Evolutionary conservation across 2,329 filamentous ascomycete genomes (phyloP).

Genomic region (Xylariaceae sp.): DNA sequence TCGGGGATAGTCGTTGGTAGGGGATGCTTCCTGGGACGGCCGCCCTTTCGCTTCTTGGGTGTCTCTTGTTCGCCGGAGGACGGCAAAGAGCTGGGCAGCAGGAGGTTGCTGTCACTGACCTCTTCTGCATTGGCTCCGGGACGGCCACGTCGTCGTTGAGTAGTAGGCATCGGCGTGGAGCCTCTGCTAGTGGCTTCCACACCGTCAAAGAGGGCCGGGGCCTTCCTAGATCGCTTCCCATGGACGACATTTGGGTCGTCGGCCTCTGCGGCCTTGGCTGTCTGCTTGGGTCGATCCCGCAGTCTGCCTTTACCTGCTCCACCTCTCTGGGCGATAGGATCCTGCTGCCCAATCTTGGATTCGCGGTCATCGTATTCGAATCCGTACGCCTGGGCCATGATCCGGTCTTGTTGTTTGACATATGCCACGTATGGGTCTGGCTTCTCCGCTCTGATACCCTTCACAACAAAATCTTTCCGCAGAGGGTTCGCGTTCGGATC

Average conservation of each 20-base stretch:
- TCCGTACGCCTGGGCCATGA: constrained; percentile 52
- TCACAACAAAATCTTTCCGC: constrained; percentile 46
- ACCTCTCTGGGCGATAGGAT: constrained; percentile 48
- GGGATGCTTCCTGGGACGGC: constrained; percentile 23
- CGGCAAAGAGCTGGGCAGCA: constrained; percentile 4
- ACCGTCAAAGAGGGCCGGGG: constrained; percentile 43
- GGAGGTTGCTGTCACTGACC: constrained; percentile 10
- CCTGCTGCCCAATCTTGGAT: constrained; percentile 51
- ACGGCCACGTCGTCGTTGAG: constrained; percentile 20
- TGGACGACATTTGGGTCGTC: constrained; percentile 37
- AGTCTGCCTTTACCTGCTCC: constrained; percentile 47
- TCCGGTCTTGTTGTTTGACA: constrained; percentile 41
- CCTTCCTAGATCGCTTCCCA: constrained; percentile 47
- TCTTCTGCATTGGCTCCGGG: constrained; percentile 15
- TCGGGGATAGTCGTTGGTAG: constrained; percentile 15
- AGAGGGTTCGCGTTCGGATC: constrained; percentile 34
- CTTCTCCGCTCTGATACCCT: constrained; percentile 42
- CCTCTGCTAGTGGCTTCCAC: constrained; percentile 43
- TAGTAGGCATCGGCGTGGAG: constrained; percentile 37
- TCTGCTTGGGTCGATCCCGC: constrained; percentile 50
- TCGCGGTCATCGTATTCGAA: constrained; percentile 55
- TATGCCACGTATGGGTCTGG: constrained; percentile 36
- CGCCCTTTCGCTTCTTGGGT: constrained; percentile 24
- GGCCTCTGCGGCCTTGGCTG: constrained; percentile 50
- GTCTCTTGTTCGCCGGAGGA: constrained; percentile 14